Conservation (phyloP, 148 eudicot genomes). For the Chenopodium suecicum region DNA sequence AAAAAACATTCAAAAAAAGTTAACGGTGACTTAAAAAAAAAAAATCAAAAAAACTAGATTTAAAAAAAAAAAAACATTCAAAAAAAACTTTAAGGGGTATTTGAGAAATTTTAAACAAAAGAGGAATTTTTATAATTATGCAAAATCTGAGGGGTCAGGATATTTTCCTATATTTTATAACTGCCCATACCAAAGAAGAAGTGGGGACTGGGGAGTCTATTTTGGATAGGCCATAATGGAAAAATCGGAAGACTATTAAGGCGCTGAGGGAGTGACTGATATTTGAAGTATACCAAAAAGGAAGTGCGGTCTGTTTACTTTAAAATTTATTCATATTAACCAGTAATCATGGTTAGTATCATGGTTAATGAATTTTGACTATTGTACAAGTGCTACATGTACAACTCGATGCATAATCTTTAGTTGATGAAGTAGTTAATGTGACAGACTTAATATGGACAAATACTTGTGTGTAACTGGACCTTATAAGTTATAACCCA, state of each 20-base stretch:
- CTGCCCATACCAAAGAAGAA: background rate
- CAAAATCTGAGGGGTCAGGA: no score
- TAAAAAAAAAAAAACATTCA: no score
- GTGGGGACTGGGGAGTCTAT: background rate
- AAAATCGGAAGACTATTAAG: background rate
- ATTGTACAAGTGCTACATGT: background rate
- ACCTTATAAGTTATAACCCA: background rate
- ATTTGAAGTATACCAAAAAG: no score
- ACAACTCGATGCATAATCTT: background rate
- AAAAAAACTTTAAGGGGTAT: no score
- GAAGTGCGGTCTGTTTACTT: background rate
- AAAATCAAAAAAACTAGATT: no score
- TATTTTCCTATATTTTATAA: no score
- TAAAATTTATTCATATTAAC: background rate
- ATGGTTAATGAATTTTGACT: background rate
- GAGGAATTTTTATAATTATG: no score
- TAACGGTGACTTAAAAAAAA: no score
- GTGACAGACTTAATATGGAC: background rate
- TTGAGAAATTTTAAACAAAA: no score
- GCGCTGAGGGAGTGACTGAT: no score
- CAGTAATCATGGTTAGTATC: background rate
- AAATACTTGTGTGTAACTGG: background rate
- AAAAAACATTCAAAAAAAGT: no score
- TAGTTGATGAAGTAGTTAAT: background rate
- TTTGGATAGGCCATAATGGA: background rate